Percentiles rank a stretch among this genome's conserved stretches.
phyloP scores from a whole-genome alignment of 345 rosid species.

The Melastoma malabathricum region DNA sequence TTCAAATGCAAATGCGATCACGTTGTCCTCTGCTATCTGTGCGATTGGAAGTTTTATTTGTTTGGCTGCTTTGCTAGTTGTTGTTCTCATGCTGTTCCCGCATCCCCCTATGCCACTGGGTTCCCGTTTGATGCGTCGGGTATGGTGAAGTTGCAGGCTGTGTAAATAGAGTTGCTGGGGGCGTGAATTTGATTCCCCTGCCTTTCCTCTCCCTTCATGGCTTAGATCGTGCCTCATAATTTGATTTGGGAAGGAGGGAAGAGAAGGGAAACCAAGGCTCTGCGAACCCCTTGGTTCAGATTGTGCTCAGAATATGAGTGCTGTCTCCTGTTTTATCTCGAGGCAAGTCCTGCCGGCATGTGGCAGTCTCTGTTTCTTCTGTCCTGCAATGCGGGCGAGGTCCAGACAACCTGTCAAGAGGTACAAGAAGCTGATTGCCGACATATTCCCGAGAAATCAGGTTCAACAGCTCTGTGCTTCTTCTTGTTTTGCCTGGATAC shows the following conservation, averaged over 20 bases:
- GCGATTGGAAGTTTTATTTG: no score
- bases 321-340: conserved; percentile 68
- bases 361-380: conserved; percentile 78
- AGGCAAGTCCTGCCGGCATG: conserved; percentile 90
- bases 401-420: conserved; percentile 97
- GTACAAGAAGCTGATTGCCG: conserved; percentile 89
- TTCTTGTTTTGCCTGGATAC: no score
- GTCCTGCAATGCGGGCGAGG: conserved; percentile 81
- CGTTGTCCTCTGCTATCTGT: no score
- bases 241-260: no score
- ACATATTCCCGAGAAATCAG: conserved; percentile 76
- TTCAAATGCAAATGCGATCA: no score
- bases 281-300: conserved; percentile 2
- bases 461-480: conserved; percentile 21
- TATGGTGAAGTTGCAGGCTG: no score
- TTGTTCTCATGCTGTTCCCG: no score
- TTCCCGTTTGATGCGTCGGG: no score
- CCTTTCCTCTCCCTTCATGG: conserved; percentile 57
- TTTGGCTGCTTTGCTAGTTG: no score
- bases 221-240: no score
- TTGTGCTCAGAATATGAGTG: conserved; percentile 31
- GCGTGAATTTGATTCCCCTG: background rate
- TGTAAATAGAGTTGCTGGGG: background rate
- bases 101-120: no score
- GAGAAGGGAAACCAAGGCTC: conserved; percentile 45